A percentile compares a stretch with the other conserved stretches of the same genome.
These are phyloP conservation scores for Celoporthe dispersa DNA, from an alignment of 2,329 filamentous ascomycete species.

Conservation along the genomic window DNA sequence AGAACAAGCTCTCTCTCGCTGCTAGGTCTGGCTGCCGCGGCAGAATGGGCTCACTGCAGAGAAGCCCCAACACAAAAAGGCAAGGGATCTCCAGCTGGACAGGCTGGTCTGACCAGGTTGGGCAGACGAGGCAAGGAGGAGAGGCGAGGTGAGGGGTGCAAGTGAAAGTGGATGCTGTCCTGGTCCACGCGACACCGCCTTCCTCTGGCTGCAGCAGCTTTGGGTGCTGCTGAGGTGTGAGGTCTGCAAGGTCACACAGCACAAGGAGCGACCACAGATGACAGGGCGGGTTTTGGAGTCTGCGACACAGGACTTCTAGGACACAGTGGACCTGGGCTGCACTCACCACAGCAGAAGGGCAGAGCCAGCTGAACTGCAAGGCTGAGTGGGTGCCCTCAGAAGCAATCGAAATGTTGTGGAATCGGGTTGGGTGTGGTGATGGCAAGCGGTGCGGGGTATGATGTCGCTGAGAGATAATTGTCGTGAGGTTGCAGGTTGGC, in stretches of 20 bases:
- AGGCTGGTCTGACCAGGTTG: constrained; percentile 15
- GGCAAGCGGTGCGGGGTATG: constrained; percentile 11
- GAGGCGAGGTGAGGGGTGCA: constrained; percentile 5
- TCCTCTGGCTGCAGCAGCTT: constrained; percentile 10
- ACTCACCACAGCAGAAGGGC: background rate
- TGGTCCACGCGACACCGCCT: constrained; percentile 25
- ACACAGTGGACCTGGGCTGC: background rate
- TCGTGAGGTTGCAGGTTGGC: constrained; percentile 16
- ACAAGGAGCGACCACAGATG: background rate
- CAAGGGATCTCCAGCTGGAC: constrained; percentile 7
- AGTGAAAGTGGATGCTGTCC: constrained; percentile 5
- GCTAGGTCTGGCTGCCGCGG: constrained; percentile 25
- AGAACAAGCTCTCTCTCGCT: constrained; percentile 28
- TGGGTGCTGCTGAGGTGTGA: constrained; percentile 2
- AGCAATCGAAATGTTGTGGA: background rate
- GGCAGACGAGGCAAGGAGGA: background rate
- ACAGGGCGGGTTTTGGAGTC: constrained; percentile 1
- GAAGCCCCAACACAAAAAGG: background rate
- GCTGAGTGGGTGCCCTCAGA: background rate
- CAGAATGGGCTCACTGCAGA: constrained; percentile 10
- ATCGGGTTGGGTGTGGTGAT: background rate
- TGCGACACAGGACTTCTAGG: background rate
- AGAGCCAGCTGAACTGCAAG: background rate
- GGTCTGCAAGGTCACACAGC: constrained; percentile 9
- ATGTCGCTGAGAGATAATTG: constrained; percentile 13